Percentiles rank a stretch among this genome's conserved stretches.
Conservation (phyloP, 2,329 filamentous ascomycete species). For the Trichoderma hamatum region DNA sequence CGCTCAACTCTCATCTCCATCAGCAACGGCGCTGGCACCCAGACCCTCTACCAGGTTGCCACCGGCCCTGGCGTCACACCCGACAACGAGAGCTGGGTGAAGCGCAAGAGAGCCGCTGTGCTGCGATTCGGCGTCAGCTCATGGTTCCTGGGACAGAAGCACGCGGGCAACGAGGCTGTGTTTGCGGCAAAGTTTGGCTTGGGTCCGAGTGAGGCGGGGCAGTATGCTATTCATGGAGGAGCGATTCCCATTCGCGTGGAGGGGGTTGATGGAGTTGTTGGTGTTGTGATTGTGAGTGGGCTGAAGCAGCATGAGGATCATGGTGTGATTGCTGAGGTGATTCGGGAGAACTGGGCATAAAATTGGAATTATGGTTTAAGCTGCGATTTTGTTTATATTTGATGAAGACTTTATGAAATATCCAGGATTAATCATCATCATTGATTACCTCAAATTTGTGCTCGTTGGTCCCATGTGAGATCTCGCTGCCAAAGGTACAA, state of each 20-base stretch:
- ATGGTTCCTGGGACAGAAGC: constrained; percentile 73
- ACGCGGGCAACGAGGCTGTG: constrained; percentile 61
- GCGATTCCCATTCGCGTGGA: constrained; percentile 72
- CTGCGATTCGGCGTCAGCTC: constrained; percentile 70
- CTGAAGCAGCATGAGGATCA: constrained; percentile 79
- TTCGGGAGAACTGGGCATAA: constrained; percentile 55
- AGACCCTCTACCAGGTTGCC: constrained; percentile 70
- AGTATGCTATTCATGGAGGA: constrained; percentile 79
- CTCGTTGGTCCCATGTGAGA: not conserved
- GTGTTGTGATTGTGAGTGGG: constrained; percentile 74
- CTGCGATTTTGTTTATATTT: not conserved
- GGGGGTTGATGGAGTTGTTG: constrained; percentile 76
- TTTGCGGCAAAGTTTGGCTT: constrained; percentile 70
- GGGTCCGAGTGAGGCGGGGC: constrained; percentile 55
- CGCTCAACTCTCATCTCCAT: constrained; percentile 65
- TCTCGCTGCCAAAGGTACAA: no score
- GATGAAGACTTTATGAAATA: not conserved
- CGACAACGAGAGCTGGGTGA: constrained; percentile 73
- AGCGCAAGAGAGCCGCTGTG: constrained; percentile 72
- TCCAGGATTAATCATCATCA: not conserved
- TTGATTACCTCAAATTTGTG: not conserved
- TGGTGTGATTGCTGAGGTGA: constrained; percentile 70
- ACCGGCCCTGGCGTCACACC: constrained; percentile 68
- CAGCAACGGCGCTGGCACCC: constrained; percentile 58
- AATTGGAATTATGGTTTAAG: not conserved